A percentile compares a stretch with the other conserved stretches of the same genome.
phyloP scores from a whole-genome alignment of 2,329 filamentous ascomycete species.

The Malbranchea zuffiana region DNA sequence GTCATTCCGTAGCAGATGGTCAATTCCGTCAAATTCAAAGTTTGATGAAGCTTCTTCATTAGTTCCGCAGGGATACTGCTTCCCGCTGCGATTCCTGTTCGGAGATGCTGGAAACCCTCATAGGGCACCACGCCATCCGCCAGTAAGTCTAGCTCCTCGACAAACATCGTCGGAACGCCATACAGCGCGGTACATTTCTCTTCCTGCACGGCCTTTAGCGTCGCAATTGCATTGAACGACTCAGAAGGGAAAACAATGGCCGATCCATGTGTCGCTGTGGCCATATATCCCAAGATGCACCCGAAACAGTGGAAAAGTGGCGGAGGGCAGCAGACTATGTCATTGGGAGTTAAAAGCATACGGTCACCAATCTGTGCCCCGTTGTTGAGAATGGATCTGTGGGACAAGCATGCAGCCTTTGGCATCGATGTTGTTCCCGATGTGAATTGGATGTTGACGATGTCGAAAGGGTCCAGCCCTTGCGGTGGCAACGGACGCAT shows the following conservation, averaged over 20 bases:
- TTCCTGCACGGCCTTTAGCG: constrained; percentile 53
- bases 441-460: constrained; percentile 94
- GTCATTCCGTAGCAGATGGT: constrained; percentile 98
- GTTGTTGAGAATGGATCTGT: constrained; percentile 85
- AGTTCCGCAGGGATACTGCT: constrained; percentile 72
- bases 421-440: constrained; percentile 85
- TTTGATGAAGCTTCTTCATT: constrained; percentile 53
- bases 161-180: constrained; percentile 90
- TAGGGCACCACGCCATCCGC: constrained; percentile 38
- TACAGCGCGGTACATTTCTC: constrained; percentile 61
- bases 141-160: constrained; percentile 72
- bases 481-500: constrained; percentile 36
- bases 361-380: constrained; percentile 71
- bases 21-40: constrained; percentile 65
- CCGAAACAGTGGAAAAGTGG: constrained; percentile 66
- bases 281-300: constrained; percentile 87
- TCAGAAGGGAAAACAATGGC: constrained; percentile 77
- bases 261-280: constrained; percentile 70
- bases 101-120: constrained; percentile 53
- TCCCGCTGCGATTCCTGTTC: constrained; percentile 87
- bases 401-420: constrained; percentile 82
- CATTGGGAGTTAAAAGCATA: constrained; percentile 65
- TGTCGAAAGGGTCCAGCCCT: constrained; percentile 50
- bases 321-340: constrained; percentile 57
- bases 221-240: constrained; percentile 69